A percentile compares a stretch with the other conserved stretches of the same genome.
phyloP scores from a whole-genome alignment of 2,329 filamentous ascomycete genomes.

The Fusarium aywerte region DNA sequence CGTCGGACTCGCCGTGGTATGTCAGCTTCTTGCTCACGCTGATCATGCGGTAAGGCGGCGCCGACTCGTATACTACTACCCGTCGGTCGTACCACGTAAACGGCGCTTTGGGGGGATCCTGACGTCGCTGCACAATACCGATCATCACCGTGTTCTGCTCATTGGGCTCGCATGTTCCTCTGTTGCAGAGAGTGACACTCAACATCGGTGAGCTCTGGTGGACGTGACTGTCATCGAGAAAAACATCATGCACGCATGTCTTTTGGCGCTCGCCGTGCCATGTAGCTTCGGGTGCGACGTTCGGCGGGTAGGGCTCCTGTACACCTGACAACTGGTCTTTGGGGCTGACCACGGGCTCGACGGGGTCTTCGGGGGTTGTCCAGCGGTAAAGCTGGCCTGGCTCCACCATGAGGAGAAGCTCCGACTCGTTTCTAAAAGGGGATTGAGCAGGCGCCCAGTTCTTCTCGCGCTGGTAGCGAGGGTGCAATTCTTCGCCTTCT shows the following conservation, averaged over 20 bases:
- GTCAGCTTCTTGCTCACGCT: conserved; percentile 41
- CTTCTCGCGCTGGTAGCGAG: conserved; percentile 38
- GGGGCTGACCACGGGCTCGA: conserved; percentile 6
- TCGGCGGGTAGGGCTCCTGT: conserved; percentile 29
- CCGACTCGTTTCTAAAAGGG: conserved; percentile 17
- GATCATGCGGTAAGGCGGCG: conserved; percentile 36
- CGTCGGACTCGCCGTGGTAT: conserved; percentile 37
- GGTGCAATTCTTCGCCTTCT: conserved; percentile 24
- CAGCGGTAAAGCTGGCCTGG: conserved; percentile 33
- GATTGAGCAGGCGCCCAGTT: conserved; percentile 38
- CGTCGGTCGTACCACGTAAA: conserved; percentile 38
- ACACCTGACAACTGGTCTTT: conserved; percentile 25
- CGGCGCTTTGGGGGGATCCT: conserved; percentile 12
- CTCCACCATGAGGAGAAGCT: conserved; percentile 36
- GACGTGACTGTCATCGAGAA: conserved; percentile 25
- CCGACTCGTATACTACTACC: conserved; percentile 33
- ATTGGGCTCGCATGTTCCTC: conserved; percentile 28
- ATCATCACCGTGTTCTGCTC: conserved; percentile 36
- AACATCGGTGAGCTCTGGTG: conserved; percentile 42
- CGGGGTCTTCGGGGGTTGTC: conserved; percentile 10
- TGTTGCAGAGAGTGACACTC: conserved; percentile 36
- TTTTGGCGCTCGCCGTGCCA: conserved; percentile 22
- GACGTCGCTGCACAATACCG: conserved; percentile 37
- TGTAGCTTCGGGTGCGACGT: conserved; percentile 2
- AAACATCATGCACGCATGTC: conserved; percentile 39